A percentile compares a stretch with the other conserved stretches of the same genome.
Evolutionary conservation across 1,284 basidiomycete species (phyloP).

Genomic region (Cystobasidiaceae sp.): DNA sequence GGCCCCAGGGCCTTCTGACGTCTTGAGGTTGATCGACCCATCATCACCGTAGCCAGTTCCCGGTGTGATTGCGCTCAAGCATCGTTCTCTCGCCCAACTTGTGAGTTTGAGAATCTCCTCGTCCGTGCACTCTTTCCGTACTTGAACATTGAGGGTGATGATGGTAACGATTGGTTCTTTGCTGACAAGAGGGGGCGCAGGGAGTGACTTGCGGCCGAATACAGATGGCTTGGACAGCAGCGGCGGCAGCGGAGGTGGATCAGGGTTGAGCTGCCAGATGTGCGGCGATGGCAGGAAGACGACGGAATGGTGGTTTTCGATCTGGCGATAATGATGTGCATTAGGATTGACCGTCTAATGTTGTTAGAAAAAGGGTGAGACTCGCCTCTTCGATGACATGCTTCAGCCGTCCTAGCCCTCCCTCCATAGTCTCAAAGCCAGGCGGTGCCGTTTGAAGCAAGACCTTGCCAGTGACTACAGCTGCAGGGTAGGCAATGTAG

Average conservation of each 20-base stretch:
- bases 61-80: constrained; percentile 37
- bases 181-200: not conserved
- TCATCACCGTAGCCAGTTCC: constrained; percentile 4
- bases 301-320: constrained; percentile 71
- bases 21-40: not conserved
- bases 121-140: constrained; percentile 63
- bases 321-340: constrained; percentile 48
- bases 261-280: constrained; percentile 73
- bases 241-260: constrained; percentile 37
- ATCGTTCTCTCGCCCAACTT: constrained; percentile 61
- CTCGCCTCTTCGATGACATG: constrained; percentile 70
- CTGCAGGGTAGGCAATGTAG: constrained; percentile 72
- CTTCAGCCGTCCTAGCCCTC: constrained; percentile 70
- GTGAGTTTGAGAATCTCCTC: constrained; percentile 67
- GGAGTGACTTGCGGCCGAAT: constrained; percentile 24
- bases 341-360: not conserved
- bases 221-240: not conserved
- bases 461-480: constrained; percentile 69
- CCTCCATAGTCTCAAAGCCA: constrained; percentile 44
- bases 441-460: constrained; percentile 77
- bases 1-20: not conserved
- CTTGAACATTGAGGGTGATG: constrained; percentile 74
- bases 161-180: constrained; percentile 49
- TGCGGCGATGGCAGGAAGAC: constrained; percentile 71
- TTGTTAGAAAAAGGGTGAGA: constrained; percentile 38